Conservation (phyloP, 176 grass and related monocot genomes). For the Stipa capillata region DNA sequence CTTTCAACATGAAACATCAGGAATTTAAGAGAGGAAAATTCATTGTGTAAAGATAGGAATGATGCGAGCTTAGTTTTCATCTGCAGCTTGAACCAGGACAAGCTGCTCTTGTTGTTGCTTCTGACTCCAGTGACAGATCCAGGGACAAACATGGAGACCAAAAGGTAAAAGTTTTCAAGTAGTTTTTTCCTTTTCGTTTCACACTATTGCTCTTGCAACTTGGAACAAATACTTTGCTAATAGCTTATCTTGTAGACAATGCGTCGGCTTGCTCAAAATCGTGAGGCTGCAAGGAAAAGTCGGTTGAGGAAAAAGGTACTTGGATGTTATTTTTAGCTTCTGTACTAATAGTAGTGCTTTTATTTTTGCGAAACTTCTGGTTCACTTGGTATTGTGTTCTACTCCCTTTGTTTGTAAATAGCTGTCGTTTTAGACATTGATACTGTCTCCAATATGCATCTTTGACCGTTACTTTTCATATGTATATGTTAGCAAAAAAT, state of each 20-base stretch:
- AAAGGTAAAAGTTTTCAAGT: conserved; percentile 47
- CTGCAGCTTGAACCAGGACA: conserved; percentile 56
- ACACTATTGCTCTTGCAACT: neutral
- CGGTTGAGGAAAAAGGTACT: conserved; percentile 96
- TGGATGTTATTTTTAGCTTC: conserved; percentile 17
- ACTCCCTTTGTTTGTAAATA: neutral
- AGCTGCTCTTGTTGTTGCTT: conserved; percentile 32
- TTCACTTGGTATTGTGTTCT: neutral
- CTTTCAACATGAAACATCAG: neutral
- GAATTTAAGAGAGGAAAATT: neutral
- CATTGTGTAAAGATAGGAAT: conserved; percentile 1
- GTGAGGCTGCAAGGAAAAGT: conserved; percentile 96
- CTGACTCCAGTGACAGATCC: conserved; percentile 88
- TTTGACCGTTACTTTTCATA: too few species aligned
- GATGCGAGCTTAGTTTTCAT: conserved; percentile 17
- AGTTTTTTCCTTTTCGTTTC: neutral
- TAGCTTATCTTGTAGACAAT: conserved; percentile 44
- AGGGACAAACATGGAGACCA: conserved; percentile 80
- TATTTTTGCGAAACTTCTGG: neutral
- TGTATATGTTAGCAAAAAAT: too few species aligned
- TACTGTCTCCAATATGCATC: too few species aligned
- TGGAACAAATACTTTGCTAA: conserved; percentile 21
- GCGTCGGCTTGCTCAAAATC: conserved; percentile 96
- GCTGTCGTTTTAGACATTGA: too few species aligned
- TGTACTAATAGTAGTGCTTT: neutral